Evolutionary conservation across 768 basidiomycete genomes (phyloP), one percentile per base, ranked within the genome.

Genomic region (Sistotremastrum niveocremeum): DNA sequence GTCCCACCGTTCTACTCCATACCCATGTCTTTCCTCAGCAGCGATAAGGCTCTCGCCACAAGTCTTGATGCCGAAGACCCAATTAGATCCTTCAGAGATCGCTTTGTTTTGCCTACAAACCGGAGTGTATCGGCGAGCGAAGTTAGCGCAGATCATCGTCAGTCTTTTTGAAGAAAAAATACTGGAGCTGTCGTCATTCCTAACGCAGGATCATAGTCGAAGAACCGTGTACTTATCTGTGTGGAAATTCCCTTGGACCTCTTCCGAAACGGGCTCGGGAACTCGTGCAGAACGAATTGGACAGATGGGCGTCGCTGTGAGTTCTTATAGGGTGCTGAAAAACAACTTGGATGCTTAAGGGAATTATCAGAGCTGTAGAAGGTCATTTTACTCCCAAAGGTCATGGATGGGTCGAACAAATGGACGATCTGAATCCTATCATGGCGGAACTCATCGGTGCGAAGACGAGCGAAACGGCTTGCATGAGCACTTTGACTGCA

Each of bases 241-340:
- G 88, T 60, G 95, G 95, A 34, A 98, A 99, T 66, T 97, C 91
- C 29, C 74, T 98, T 7, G 95, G 95, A 4, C 70, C 83, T 46
- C 67, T 87, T 56, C 76, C 85, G 39, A 86, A 79, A 59, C 69
- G 76, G 35, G 84, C 91, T 32, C 72, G 74, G 51, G 60, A 69
- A 49, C 69, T 91, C 39, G 67, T 98, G 10, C 66, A 83, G 51
- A 77, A 94, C 62, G 95, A 99, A 62, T 62, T 98, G 43, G 59
- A 73, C 42, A 80, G 81, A 31, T 99, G 95, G 95, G 79, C 72
- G 34, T 73, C 78, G 46, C 53, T 60, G 70, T 70, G 42, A 48
- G 67, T 53, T 33, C 8, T 37, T 7, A 3, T 11, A 37, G 31
- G 31, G 39, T 28, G 38, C 7, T 43, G 3, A 20, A 2, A 20